Conservation (phyloP, 148 eudicot genomes). For the Vaccinium darrowii region DNA sequence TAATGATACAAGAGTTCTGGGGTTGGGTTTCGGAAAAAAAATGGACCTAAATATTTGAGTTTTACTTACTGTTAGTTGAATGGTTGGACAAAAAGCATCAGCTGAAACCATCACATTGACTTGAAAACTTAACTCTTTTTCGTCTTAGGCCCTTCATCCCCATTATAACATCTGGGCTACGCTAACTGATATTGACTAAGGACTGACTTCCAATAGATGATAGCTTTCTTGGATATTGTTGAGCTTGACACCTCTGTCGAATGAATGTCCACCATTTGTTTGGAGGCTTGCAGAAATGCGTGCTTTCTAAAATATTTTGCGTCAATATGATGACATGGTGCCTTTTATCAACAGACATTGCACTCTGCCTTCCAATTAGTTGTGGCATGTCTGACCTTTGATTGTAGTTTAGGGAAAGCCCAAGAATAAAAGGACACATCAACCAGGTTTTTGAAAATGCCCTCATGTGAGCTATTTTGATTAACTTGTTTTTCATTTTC, state of each 20-base stretch:
- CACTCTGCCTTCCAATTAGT: not conserved
- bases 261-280: not conserved
- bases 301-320: not conserved
- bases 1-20: not conserved
- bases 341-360: not conserved
- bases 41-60: conserved; percentile 1
- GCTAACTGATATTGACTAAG: not conserved
- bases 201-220: not conserved
- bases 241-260: not conserved
- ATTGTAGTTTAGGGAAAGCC: not conserved
- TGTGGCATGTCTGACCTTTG: not conserved
- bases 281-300: conserved; percentile 5
- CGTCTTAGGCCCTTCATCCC: not conserved
- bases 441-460: not conserved
- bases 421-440: not conserved
- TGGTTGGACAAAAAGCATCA: not conserved
- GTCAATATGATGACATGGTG: not conserved
- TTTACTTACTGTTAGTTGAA: not conserved
- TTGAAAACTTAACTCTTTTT: not conserved
- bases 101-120: not conserved
- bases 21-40: conserved; percentile 6
- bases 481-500: not conserved
- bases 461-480: not conserved
- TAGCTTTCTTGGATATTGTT: not conserved
- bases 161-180: not conserved